Evolutionary conservation across 148 eudicot genomes (phyloP), one percentile per base, ranked within the genome.

Genomic region (Drosera capensis): DNA sequence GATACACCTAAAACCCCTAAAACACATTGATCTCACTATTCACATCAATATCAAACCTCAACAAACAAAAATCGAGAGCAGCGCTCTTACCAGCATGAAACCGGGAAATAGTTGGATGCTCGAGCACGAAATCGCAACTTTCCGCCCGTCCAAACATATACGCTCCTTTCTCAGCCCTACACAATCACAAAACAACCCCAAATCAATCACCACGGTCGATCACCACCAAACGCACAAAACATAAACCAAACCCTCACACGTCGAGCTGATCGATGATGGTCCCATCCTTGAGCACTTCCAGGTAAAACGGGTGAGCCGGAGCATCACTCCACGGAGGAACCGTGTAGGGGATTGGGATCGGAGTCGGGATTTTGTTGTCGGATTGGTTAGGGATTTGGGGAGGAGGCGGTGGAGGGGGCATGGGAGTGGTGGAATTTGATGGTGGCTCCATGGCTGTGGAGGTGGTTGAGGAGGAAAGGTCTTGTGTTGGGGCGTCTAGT

Each of bases 61-160:
- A n/a, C n/a, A n/a, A n/a, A n/a, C n/a, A n/a, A n/a, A n/a, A n/a
- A n/a, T n/a, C n/a, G n/a, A n/a, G n/a, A n/a, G n/a, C n/a, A n/a
- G 38, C 2, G 3, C 13, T 12, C 40, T n/a, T 45, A 90, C 99
- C 99, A 19, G 99, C 88, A 57, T 90, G 99, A 58, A 90, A 90
- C 24, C 99, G 75, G 37, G 99, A 90, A 31, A 85, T 72, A 8
- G 99, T 80, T 2, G 95, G 95, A 49, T 90, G 95, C 68, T 85
- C 95, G 11, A 90, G 95, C 25, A 85, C 67, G 28, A 90, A 85
- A 60, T 90, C 99, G 43, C 99, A 85, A 15, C 85, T 62, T 59
- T 90, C 99, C 41, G 70, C 80, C 20, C 95, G 79, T 40, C 99
- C 95, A 65, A 90, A 85, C 95, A 90, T 85, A 64, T 76, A 90